Evolutionary conservation across 1,139 yeast species (phyloP).

Genomic region (Sugiyamaella neomexicana): DNA sequence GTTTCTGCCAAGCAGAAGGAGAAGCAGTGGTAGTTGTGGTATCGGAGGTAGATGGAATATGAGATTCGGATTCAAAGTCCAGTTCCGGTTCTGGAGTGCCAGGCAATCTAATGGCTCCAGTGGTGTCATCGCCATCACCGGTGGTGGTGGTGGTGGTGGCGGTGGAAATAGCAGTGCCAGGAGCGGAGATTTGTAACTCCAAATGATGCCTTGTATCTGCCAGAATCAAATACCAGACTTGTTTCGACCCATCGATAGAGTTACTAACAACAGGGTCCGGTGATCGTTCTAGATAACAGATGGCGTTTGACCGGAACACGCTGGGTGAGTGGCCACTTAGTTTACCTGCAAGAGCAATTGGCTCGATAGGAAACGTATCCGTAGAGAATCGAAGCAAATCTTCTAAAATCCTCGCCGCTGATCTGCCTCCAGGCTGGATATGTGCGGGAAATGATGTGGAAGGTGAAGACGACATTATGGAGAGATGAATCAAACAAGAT

Average conservation of each 20-base stretch:
- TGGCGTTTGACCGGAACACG: constrained; percentile 20
- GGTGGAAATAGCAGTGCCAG: background rate
- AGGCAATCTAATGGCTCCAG: background rate
- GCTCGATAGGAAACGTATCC: constrained; percentile 25
- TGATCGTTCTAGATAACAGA: constrained; percentile 21
- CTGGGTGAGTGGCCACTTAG: constrained; percentile 8
- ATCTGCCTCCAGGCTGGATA: constrained; percentile 27
- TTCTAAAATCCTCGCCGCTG: constrained; percentile 34
- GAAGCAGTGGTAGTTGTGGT: background rate
- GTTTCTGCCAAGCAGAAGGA: constrained; percentile 7
- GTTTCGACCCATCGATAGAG: constrained; percentile 19
- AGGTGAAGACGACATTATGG: background rate
- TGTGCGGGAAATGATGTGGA: constrained; percentile 9
- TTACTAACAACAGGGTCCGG: constrained; percentile 19
- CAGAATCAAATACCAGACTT: constrained; percentile 23
- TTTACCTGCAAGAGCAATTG: constrained; percentile 25
- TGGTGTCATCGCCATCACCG: background rate
- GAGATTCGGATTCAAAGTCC: background rate
- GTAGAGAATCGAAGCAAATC: constrained; percentile 30
- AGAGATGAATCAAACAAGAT: background rate
- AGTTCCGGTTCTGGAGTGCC: background rate
- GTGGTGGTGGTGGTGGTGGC: no score
- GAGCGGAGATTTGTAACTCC: constrained; percentile 22
- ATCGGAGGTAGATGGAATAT: background rate
- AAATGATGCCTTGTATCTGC: constrained; percentile 28